These are phyloP conservation scores for Blastocystis hominis DNA, from an alignment of 352 stramenopile species.

Conservation along the genomic window DNA sequence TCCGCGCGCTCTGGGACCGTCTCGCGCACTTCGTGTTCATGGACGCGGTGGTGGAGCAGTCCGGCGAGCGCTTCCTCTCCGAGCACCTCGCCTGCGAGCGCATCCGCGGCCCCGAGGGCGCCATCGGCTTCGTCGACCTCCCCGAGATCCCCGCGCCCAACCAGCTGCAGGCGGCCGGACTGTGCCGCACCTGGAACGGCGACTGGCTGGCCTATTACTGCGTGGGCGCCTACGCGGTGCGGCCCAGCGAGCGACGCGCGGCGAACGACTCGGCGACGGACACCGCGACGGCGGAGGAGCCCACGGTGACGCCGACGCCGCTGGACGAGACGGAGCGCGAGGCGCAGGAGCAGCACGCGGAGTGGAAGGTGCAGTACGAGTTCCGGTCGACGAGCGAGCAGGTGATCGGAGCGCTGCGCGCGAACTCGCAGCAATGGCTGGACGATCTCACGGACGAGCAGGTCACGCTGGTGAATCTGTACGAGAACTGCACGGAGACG, in stretches of 20 bases:
- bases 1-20: slow-evolving; percentile 51
- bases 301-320: slow-evolving; percentile 25
- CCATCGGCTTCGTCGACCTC: slow-evolving; percentile 35
- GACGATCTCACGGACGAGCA: slow-evolving; percentile 55
- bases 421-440: slow-evolving; percentile 52
- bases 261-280: neutral
- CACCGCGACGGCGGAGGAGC: neutral
- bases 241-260: neutral
- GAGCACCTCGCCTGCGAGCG: slow-evolving; percentile 27
- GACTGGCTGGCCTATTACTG: slow-evolving; percentile 57
- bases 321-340: neutral
- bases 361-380: slow-evolving; percentile 55
- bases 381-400: slow-evolving; percentile 55
- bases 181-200: slow-evolving; percentile 46
- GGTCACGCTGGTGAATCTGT: slow-evolving; percentile 46
- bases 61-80: neutral
- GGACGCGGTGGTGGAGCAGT: slow-evolving; percentile 22
- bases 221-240: slow-evolving; percentile 19
- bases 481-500: slow-evolving; percentile 43
- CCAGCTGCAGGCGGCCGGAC: slow-evolving; percentile 24
- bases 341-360: neutral
- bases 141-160: slow-evolving; percentile 43
- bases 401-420: slow-evolving; percentile 19
- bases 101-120: slow-evolving; percentile 23
- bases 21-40: neutral